A percentile compares a stretch with the other conserved stretches of the same genome.
Conservation (phyloP, 495 filamentous ascomycete species). For the Aspergillus panamensis region DNA sequence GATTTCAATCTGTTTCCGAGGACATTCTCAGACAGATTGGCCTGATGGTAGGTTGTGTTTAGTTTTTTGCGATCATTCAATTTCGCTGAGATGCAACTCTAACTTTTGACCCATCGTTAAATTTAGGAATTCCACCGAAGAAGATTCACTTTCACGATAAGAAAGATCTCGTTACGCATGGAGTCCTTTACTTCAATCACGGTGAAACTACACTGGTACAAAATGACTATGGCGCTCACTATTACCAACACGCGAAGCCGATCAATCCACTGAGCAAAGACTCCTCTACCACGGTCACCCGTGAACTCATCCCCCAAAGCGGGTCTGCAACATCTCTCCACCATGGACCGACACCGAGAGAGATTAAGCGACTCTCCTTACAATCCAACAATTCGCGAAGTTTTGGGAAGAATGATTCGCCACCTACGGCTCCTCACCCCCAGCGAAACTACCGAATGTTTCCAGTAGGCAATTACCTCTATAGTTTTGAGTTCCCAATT, state of each 20-base stretch:
- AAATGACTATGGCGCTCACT: constrained; percentile 54
- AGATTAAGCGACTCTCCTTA: constrained; percentile 67
- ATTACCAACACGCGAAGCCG: constrained; percentile 42
- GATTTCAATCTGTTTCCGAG: constrained; percentile 81
- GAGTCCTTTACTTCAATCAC: constrained; percentile 49
- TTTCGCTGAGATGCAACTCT: constrained; percentile 10
- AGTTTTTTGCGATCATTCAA: background rate
- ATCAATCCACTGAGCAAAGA: constrained; percentile 45
- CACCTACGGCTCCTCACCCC: constrained; percentile 58
- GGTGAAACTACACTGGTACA: constrained; percentile 61
- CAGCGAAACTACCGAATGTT: constrained; percentile 90
- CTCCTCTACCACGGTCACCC: constrained; percentile 37
- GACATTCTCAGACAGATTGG: constrained; percentile 89
- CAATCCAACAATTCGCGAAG: constrained; percentile 76
- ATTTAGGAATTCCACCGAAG: constrained; percentile 77
- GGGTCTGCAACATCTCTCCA: constrained; percentile 35
- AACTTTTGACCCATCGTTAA: constrained; percentile 9
- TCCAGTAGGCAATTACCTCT: constrained; percentile 85
- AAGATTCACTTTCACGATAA: constrained; percentile 81
- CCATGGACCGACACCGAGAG: constrained; percentile 37
- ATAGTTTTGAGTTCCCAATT: constrained; percentile 91
- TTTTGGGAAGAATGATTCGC: constrained; percentile 75
- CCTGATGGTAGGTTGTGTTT: constrained; percentile 66
- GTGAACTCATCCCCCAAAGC: constrained; percentile 40
- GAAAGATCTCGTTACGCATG: constrained; percentile 53